A percentile compares a stretch with the other conserved stretches of the same genome.
Evolutionary conservation across 352 stramenopile genomes (phyloP).

Genomic region (Globisporangium middletonii): DNA sequence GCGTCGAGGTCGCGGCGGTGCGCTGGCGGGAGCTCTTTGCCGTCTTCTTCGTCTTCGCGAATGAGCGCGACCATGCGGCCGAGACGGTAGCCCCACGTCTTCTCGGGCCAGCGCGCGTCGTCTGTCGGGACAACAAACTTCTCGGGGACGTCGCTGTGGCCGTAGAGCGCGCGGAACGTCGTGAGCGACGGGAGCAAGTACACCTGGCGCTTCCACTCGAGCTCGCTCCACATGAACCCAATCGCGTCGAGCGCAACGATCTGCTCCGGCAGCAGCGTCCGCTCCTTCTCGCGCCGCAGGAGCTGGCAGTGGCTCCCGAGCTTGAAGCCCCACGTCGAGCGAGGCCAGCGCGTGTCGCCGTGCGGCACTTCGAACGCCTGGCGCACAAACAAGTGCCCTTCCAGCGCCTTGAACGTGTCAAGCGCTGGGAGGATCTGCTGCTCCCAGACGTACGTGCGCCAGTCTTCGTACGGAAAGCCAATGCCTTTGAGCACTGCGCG

Average conservation of each 20-base stretch:
- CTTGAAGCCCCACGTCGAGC: slow-evolving; percentile 83
- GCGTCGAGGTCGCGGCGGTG: slow-evolving; percentile 20
- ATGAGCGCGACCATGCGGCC: slow-evolving; percentile 16
- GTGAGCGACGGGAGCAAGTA: slow-evolving; percentile 42
- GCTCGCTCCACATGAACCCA: slow-evolving; percentile 64
- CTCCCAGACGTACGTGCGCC: slow-evolving; percentile 67
- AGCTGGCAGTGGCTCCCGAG: slow-evolving; percentile 89
- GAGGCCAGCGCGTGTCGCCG: slow-evolving; percentile 68
- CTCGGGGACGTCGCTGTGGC: slow-evolving; percentile 34
- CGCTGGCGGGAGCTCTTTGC: neutral
- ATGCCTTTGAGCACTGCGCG: slow-evolving; percentile 46
- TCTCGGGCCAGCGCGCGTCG: slow-evolving; percentile 18
- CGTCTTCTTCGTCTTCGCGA: slow-evolving; percentile 2
- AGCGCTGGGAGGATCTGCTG: slow-evolving; percentile 73
- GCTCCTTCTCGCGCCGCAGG: slow-evolving; percentile 64
- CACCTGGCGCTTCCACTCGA: slow-evolving; percentile 63
- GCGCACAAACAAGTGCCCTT: slow-evolving; percentile 91
- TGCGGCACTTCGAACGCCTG: slow-evolving; percentile 85
- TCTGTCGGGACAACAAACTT: slow-evolving; percentile 24
- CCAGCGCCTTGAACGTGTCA: slow-evolving; percentile 65
- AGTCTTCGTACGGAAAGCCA: slow-evolving; percentile 63
- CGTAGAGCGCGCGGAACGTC: slow-evolving; percentile 22
- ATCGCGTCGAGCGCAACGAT: slow-evolving; percentile 37
- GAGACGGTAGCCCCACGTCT: slow-evolving; percentile 16
- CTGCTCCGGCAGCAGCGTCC: slow-evolving; percentile 24